Percentiles rank a stretch among this genome's conserved stretches.
Evolutionary conservation across 345 rosid species (phyloP).

Genomic region (Leavenworthia alabamica): DNA sequence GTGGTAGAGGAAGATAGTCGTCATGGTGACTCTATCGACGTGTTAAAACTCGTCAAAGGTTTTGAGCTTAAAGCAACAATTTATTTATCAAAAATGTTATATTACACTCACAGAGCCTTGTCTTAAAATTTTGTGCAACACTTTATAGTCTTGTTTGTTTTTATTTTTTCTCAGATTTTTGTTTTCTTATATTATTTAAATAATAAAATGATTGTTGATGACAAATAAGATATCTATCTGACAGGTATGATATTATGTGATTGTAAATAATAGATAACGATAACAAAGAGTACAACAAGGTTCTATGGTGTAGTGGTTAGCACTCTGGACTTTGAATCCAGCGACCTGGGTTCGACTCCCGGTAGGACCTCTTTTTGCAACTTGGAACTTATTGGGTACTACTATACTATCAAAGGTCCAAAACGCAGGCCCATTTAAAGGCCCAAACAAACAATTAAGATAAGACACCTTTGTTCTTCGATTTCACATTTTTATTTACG

Average conservation of each 20-base stretch:
- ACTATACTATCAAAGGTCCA: no score
- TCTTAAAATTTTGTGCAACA: conserved; percentile 10
- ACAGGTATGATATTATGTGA: no score
- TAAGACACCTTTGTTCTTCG: no score
- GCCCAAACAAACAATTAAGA: no score
- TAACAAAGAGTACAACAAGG: conserved; percentile 12
- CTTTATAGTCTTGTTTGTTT: background rate
- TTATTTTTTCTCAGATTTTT: background rate
- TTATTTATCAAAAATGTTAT: background rate
- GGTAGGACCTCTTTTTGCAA: conserved; percentile 74
- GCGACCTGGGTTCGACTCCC: conserved; percentile 98
- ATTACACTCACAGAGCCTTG: background rate
- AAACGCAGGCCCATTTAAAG: no score
- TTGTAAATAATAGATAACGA: no score
- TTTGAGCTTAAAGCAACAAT: background rate
- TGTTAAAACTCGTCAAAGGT: background rate
- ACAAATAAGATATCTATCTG: no score
- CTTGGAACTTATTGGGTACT: no score
- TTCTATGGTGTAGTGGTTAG: conserved; percentile 99
- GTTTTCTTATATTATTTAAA: background rate
- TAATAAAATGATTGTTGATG: background rate
- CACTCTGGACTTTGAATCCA: conserved; percentile 99
- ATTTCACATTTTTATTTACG: background rate
- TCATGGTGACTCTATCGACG: background rate
- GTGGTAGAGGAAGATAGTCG: conserved; percentile 27